Conservation (phyloP, 441 rosid species). For the Pelargonium myrrhifolium region DNA sequence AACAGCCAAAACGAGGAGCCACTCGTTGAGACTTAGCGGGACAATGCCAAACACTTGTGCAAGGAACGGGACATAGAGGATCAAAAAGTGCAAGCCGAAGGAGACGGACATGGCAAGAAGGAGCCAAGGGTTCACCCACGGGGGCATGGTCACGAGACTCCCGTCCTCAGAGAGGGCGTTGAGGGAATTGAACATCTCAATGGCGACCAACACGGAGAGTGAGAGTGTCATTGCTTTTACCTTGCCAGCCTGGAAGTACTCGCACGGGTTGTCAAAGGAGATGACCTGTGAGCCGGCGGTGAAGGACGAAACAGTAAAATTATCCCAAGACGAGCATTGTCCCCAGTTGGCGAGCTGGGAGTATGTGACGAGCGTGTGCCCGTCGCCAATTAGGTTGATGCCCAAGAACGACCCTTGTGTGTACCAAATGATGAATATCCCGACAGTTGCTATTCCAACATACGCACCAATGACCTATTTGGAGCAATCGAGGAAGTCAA, state of each 20-base stretch:
- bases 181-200: slow-evolving; percentile 94
- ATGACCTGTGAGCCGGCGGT: slow-evolving; percentile 29
- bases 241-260: slow-evolving; percentile 69
- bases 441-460: slow-evolving; percentile 41
- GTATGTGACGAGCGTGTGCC: slow-evolving; percentile 37
- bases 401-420: slow-evolving; percentile 38
- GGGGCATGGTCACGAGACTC: slow-evolving; percentile 77
- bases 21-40: slow-evolving; percentile 77
- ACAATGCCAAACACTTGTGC: slow-evolving; percentile 76
- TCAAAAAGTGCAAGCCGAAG: slow-evolving; percentile 78
- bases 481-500: not conserved
- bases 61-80: slow-evolving; percentile 75
- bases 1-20: slow-evolving; percentile 75
- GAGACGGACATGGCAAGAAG: slow-evolving; percentile 77
- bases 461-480: slow-evolving; percentile 39
- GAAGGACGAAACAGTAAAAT: slow-evolving; percentile 35
- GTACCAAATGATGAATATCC: slow-evolving; percentile 41
- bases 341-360: slow-evolving; percentile 42
- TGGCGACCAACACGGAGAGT: slow-evolving; percentile 82
- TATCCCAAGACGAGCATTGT: slow-evolving; percentile 38
- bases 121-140: slow-evolving; percentile 90
- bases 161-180: slow-evolving; percentile 91
- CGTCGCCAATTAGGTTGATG: slow-evolving; percentile 33
- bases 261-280: slow-evolving; percentile 47
- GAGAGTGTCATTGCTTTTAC: slow-evolving; percentile 86